phyloP scores from a whole-genome alignment of 345 rosid species.

The Erodium maritimum region DNA sequence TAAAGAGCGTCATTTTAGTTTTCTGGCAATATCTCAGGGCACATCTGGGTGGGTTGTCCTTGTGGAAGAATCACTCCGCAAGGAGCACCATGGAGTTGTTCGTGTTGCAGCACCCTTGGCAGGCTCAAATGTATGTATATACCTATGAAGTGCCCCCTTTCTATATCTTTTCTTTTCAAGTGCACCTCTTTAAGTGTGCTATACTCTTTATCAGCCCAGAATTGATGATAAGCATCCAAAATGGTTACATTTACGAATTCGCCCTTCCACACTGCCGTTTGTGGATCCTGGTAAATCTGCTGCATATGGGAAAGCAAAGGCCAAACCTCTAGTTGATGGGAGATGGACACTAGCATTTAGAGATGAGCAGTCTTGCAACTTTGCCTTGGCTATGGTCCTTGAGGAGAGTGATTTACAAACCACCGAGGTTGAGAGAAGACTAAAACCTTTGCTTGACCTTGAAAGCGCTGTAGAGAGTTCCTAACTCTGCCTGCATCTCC shows the following conservation, averaged over 20 bases:
- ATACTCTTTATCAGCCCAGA: slow-evolving; percentile 64
- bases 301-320: slow-evolving; percentile 24
- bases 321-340: slow-evolving; percentile 79
- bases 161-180: slow-evolving; percentile 3
- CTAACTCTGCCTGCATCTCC: too few relatives aligned
- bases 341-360: slow-evolving; percentile 93
- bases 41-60: slow-evolving; percentile 82
- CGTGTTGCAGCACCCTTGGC: slow-evolving; percentile 86
- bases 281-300: slow-evolving; percentile 43
- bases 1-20: slow-evolving; percentile 66
- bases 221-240: slow-evolving; percentile 67
- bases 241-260: slow-evolving; percentile 88
- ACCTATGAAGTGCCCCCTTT: slow-evolving; percentile 3
- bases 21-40: slow-evolving; percentile 60
- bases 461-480: slow-evolving; percentile 12
- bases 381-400: slow-evolving; percentile 54
- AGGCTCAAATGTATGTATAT: slow-evolving; percentile 53
- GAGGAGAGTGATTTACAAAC: slow-evolving; percentile 55
- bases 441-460: slow-evolving; percentile 49
- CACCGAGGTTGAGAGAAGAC: slow-evolving; percentile 62
- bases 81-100: slow-evolving; percentile 47
- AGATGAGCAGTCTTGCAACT: slow-evolving; percentile 63
- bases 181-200: background rate
- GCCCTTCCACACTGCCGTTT: slow-evolving; percentile 62
- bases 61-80: slow-evolving; percentile 58